Base-by-base conservation (phyloP, 139 green algal genomes). In the Chara braunii region DNA sequence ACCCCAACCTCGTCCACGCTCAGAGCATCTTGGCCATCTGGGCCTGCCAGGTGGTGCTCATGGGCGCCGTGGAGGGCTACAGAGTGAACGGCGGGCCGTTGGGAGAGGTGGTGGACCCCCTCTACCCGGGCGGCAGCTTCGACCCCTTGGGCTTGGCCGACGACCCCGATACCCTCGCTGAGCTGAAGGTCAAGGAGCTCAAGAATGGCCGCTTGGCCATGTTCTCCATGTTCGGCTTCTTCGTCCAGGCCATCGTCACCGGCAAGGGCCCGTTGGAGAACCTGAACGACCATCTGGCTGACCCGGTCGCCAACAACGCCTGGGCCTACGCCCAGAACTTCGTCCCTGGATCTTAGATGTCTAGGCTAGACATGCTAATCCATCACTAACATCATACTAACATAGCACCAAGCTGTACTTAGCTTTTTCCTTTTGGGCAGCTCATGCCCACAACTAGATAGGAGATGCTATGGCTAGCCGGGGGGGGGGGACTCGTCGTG, bases 141-240 rank as follows among this genome's bases (percentile, higher is more conserved):
- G 89, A 95, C 86, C 89, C 89, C 11, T 14, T 95, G 63, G 88
- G 87, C 61, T 58, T 58, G 11, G 91, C 90, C 80, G 89, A 95
- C 74, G 90, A 91, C 77, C 83, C 84, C 26, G 82, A 91, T 64
- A 26, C 51, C 9, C 48, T 76, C 68, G 48, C 40, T 29, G 56
- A 69, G 37, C 33, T 78, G 32, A 83, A 88, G 85, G 84, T 94
- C 4, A 95, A 73, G 64, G 64, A 73, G 64, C 32, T 73, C 12
- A 91, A 91, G 80, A 94, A 95, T 74, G 88, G 87, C 53, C 81
- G 88, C 44, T 75, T 95, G 9, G 88, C 88, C 58, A 94, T 94
- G 88, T 86, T 95, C 68, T 85, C 86, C 37, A 87, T 85, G 77
- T 67, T 89, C n/a, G 86, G 86, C 40, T 85, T 73, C 52, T 74